Conservation (phyloP, 495 filamentous ascomycete genomes). For the Penicillium psychrofluorescens region DNA sequence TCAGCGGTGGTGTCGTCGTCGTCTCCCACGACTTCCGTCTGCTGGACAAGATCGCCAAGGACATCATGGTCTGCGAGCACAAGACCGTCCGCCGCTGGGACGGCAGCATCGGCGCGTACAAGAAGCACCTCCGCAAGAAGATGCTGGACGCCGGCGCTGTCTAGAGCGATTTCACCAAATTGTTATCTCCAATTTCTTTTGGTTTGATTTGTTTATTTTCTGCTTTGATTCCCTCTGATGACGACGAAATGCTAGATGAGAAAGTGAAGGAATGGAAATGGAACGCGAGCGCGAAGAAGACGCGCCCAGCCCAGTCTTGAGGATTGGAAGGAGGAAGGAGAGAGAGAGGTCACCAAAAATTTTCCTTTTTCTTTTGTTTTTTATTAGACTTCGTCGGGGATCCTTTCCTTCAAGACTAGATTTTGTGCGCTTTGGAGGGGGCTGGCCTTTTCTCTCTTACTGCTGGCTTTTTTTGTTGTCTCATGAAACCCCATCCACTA, state of each 20-base stretch:
- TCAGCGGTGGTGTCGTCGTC: constrained; percentile 92
- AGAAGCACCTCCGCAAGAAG: constrained; percentile 98
- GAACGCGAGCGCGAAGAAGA: too few species aligned
- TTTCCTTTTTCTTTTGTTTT: constrained; percentile 5
- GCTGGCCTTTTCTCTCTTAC: constrained; percentile 3
- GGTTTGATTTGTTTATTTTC: constrained; percentile 3
- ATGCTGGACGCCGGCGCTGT: constrained; percentile 57
- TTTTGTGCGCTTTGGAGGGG: too few species aligned
- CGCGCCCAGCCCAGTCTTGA: too few species aligned
- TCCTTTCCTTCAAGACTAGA: neutral
- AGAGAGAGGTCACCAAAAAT: neutral
- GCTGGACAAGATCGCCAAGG: constrained; percentile 98
- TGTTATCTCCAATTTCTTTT: neutral
- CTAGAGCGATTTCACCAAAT: constrained; percentile 15
- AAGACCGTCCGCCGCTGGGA: constrained; percentile 85
- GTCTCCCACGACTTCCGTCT: constrained; percentile 98
- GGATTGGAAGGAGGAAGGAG: neutral
- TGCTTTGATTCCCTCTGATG: constrained; percentile 14
- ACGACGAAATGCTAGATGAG: constrained; percentile 42
- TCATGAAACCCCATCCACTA: neutral
- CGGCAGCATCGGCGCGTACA: constrained; percentile 86
- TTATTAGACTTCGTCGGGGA: constrained; percentile 12
- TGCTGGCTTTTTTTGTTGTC: constrained; percentile 5
- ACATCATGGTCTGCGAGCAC: constrained; percentile 98
- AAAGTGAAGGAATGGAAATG: constrained; percentile 17